Evolutionary conservation across 1,284 basidiomycete species (phyloP), one percentile per base, ranked within the genome.

Genomic region (Hymenochaete sp.): DNA sequence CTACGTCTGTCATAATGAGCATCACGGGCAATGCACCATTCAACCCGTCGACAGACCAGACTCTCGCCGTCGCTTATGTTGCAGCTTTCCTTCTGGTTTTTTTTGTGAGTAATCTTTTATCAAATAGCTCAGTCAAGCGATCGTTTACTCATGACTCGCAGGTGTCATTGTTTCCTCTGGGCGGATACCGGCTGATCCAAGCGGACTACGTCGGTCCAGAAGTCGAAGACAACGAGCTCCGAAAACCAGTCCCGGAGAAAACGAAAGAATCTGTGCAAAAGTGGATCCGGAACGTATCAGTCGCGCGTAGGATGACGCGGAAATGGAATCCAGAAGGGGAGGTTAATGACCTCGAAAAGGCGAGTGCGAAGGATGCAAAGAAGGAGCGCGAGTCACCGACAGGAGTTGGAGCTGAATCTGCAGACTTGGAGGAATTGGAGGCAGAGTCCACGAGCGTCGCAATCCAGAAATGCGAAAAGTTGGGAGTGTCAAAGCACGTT

Each of bases 31-130:
- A 66, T 1, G 58, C 68, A 0, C 79, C 78, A 0, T 82, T 81
- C 57, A 65, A 72, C 39, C 70, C 71, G 1, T 51, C 57, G 10
- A 56, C 62, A 0, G 77, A 80, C 51, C 63, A 72, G 42, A 69
- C 70, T 32, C 55, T 88, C n/a, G 70, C 77, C 0, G 68, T 84
- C 19, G 78, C 82, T 0, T 86, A 83, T 56, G 70, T 82, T 2
- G 66, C 66, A 1, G 61, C 57, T 3, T 67, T 71, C 47, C 58
- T 65, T 2, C 58, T 77, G 10, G 59, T 75, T 1, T 71, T 66
- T 55, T 62, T 65, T 49, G 66, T 71, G 48, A 48, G 67, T 36
- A 14, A 22, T 44, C 18, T n/a, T 16, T 14, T n/a, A 1, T 6
- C 14, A 40, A 51, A 31, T 18, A 7, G 6, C 9, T 33, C 14